phyloP scores from a whole-genome alignment of 495 filamentous ascomycete species.

The Lineolata rhizophorae region DNA sequence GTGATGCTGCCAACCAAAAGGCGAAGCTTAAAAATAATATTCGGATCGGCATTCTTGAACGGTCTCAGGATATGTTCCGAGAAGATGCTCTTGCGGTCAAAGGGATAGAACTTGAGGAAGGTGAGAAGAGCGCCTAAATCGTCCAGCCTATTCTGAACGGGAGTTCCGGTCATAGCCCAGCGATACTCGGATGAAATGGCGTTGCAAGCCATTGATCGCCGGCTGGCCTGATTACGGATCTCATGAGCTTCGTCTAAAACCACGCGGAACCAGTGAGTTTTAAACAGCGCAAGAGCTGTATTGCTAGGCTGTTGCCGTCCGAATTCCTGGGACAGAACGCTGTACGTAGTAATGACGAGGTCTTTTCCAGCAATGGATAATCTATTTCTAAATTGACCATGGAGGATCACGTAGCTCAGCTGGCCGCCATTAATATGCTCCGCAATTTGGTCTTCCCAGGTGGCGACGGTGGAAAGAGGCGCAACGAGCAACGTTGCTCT shows the following conservation, averaged over 20 bases:
- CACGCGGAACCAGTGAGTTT: conserved; percentile 82
- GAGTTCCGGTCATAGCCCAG: conserved; percentile 91
- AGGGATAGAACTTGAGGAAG: conserved; percentile 70
- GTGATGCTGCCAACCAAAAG: conserved; percentile 88
- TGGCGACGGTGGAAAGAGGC: conserved; percentile 70
- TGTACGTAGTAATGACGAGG: conserved; percentile 80
- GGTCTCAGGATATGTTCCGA: conserved; percentile 55
- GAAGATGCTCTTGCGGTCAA: conserved; percentile 57
- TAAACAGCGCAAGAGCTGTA: conserved; percentile 44
- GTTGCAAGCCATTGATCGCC: conserved; percentile 66
- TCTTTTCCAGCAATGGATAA: conserved; percentile 40
- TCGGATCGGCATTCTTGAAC: conserved; percentile 62
- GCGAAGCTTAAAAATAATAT: conserved; percentile 63
- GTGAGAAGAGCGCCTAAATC: conserved; percentile 79
- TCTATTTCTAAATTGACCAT: conserved; percentile 57
- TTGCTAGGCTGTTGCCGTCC: conserved; percentile 29
- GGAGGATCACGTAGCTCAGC: conserved; percentile 57
- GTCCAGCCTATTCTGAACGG: conserved; percentile 78
- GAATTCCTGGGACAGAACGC: conserved; percentile 62
- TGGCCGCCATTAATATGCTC: conserved; percentile 43
- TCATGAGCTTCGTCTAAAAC: conserved; percentile 91
- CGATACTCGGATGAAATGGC: conserved; percentile 59
- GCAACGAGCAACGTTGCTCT: conserved; percentile 75
- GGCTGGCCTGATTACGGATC: conserved; percentile 65
- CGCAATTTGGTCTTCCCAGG: conserved; percentile 81